Evolutionary conservation across 139 green algal genomes (phyloP).

Genomic region (Yamagishiella unicocca): DNA sequence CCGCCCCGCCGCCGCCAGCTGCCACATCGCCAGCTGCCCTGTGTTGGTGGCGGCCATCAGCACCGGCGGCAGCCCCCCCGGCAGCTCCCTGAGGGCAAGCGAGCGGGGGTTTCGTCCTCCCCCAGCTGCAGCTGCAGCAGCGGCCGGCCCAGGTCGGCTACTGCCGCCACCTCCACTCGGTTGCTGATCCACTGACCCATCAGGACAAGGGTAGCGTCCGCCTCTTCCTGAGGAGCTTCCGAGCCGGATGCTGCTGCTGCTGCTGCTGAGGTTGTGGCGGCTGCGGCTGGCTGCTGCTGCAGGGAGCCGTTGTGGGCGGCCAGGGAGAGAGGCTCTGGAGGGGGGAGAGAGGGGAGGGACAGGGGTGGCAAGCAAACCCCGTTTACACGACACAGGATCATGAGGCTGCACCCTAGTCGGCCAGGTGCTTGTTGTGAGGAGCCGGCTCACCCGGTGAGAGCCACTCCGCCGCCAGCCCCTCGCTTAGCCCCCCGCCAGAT

Average conservation of each 20-base stretch:
- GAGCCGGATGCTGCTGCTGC: background rate
- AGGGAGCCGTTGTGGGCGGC: conserved; percentile 29
- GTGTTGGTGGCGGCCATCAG: conserved; percentile 38
- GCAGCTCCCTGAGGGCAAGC: conserved; percentile 24
- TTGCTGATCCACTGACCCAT: conserved; percentile 45
- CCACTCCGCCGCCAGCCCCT: conserved; percentile 44
- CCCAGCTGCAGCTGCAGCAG: conserved; percentile 24
- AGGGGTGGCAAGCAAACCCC: too few relatives aligned
- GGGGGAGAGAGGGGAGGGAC: background rate
- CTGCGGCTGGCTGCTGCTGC: conserved; percentile 25
- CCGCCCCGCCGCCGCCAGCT: background rate
- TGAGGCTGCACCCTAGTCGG: background rate
- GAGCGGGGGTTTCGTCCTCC: conserved; percentile 34
- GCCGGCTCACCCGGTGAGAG: background rate
- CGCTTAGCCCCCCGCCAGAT: too few relatives aligned
- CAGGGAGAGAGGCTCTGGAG: conserved; percentile 15
- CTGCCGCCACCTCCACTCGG: background rate
- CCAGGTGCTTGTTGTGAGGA: background rate
- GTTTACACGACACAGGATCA: too few relatives aligned
- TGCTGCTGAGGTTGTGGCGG: background rate
- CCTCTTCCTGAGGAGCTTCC: background rate
- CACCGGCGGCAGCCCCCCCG: background rate
- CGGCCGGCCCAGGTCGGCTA: background rate
- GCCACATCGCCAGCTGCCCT: conserved; percentile 36
- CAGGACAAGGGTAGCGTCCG: background rate